Percentiles rank a stretch among this genome's conserved stretches.
Conservation (phyloP, 2,329 filamentous ascomycete species). For the Trematosphaeria pertusa region DNA sequence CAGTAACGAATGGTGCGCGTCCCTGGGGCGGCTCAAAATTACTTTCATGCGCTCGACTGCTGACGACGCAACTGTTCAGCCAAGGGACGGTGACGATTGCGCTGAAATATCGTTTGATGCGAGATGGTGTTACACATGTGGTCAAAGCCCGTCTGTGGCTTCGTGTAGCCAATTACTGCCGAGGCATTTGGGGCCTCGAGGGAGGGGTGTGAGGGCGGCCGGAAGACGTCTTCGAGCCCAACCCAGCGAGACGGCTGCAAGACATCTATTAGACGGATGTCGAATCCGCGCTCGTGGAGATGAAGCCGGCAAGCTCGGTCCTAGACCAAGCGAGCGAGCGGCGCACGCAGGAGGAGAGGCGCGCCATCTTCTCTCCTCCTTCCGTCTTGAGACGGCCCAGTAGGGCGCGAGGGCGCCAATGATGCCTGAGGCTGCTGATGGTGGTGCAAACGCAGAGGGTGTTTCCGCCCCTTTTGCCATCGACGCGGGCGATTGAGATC, state of each 20-base stretch:
- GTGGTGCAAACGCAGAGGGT: slow-evolving; percentile 20
- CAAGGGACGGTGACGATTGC: slow-evolving; percentile 26
- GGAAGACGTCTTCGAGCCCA: slow-evolving; percentile 28
- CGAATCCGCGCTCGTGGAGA: slow-evolving; percentile 35
- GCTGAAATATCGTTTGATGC: slow-evolving; percentile 35
- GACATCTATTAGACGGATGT: slow-evolving; percentile 21
- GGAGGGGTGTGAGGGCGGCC: slow-evolving; percentile 25
- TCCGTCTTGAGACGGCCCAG: slow-evolving; percentile 20
- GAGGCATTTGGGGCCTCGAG: slow-evolving; percentile 25
- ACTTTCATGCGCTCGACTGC: neutral
- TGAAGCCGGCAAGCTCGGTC: slow-evolving; percentile 17
- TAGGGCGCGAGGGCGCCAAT: slow-evolving; percentile 9
- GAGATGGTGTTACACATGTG: slow-evolving; percentile 37
- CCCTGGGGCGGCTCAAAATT: neutral
- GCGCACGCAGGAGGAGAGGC: slow-evolving; percentile 9
- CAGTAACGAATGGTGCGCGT: no score
- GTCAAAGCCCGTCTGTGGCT: no score
- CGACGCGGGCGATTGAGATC: slow-evolving; percentile 14
- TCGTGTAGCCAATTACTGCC: slow-evolving; percentile 34
- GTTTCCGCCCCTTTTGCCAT: slow-evolving; percentile 28
- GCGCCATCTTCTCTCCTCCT: slow-evolving; percentile 9
- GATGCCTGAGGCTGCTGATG: slow-evolving; percentile 21
- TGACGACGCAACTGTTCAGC: slow-evolving; percentile 5
- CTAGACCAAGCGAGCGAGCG: slow-evolving; percentile 3
- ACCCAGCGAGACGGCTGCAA: slow-evolving; percentile 20